Evolutionary conservation across 345 rosid species (phyloP).

Genomic region (Syzygium jambos): DNA sequence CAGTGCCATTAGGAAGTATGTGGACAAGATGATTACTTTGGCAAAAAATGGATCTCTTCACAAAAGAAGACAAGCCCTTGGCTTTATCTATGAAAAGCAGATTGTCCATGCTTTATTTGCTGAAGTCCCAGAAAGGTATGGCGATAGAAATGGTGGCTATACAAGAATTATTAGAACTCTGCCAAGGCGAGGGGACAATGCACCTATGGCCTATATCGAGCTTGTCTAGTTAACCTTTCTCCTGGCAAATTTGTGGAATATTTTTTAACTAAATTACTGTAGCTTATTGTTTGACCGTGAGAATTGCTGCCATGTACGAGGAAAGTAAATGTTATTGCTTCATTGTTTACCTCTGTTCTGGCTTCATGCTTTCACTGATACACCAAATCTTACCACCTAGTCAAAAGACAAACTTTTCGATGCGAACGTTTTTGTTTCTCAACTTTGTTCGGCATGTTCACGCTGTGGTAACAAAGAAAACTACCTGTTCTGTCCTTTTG

Average conservation of each 20-base stretch:
- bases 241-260: background rate
- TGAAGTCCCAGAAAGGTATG: slow-evolving; percentile 77
- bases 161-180: slow-evolving; percentile 88
- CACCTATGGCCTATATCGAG: slow-evolving; percentile 95
- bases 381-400: background rate
- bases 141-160: slow-evolving; percentile 89
- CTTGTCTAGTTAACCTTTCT: slow-evolving; percentile 47
- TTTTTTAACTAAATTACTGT: background rate
- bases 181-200: slow-evolving; percentile 96
- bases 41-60: slow-evolving; percentile 90
- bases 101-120: slow-evolving; percentile 86
- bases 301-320: background rate
- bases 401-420: background rate
- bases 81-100: slow-evolving; percentile 85
- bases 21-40: slow-evolving; percentile 87
- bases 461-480: background rate
- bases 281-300: background rate
- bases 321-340: background rate
- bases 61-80: slow-evolving; percentile 84
- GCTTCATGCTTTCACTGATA: background rate
- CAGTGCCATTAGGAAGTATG: slow-evolving; percentile 76
- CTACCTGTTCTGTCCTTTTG: background rate
- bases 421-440: background rate
- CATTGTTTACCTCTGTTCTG: background rate
- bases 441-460: background rate